These are phyloP conservation scores for Erodium maritimum DNA, from an alignment of 345 rosid genomes.

Conservation along the genomic window DNA sequence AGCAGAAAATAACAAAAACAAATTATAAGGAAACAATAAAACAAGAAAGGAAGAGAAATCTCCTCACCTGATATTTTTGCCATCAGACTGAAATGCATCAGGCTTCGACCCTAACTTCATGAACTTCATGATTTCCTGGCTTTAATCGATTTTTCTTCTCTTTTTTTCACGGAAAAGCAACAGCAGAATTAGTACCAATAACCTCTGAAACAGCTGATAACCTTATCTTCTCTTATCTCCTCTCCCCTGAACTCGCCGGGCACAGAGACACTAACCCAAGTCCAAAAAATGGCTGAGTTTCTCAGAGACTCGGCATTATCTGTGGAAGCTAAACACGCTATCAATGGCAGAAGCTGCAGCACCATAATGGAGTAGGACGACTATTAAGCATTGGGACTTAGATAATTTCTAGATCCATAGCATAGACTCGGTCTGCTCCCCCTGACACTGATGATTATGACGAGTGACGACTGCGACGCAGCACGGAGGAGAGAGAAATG, in stretches of 20 bases:
- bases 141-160: slow-evolving; percentile 3
- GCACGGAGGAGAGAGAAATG: neutral
- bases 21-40: neutral
- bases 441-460: neutral
- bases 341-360: neutral
- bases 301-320: neutral
- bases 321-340: neutral
- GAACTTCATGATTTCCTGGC: slow-evolving; percentile 55
- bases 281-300: neutral
- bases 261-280: neutral
- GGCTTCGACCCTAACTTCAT: slow-evolving; percentile 96
- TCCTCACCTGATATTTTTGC: slow-evolving; percentile 51
- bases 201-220: slow-evolving; percentile 9
- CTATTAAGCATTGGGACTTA: neutral
- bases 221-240: neutral
- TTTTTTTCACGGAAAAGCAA: neutral
- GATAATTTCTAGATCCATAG: no score
- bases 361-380: neutral
- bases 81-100: slow-evolving; percentile 73
- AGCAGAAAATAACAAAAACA: neutral
- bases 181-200: no score
- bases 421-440: no score
- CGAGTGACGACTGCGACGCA: no score
- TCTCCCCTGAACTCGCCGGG: neutral
- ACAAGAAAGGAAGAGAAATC: slow-evolving; percentile 6